A percentile compares a stretch with the other conserved stretches of the same genome.
These are phyloP conservation scores for Clitocybe nebularis DNA, from an alignment of 1,284 basidiomycete genomes.

Conservation along the genomic window DNA sequence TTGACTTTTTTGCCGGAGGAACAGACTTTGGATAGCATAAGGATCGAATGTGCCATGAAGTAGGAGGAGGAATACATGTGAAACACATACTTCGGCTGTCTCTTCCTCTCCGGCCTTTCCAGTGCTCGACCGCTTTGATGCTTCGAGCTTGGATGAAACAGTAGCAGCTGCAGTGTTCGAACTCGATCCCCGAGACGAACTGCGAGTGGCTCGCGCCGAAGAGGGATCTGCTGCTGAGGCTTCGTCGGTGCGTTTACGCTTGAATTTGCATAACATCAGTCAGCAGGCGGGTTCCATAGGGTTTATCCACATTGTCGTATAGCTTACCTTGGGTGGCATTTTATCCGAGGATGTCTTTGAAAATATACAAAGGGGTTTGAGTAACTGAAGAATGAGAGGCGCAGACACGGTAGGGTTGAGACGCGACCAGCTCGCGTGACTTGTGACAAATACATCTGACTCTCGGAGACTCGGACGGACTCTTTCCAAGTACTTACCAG, in stretches of 20 bases:
- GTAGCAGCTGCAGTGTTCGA: constrained; percentile 12
- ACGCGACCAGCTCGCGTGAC: constrained; percentile 22
- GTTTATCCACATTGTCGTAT: background rate
- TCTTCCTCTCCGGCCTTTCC: constrained; percentile 9
- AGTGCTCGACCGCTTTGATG: constrained; percentile 4
- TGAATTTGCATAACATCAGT: background rate
- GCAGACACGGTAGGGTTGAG: constrained; percentile 15
- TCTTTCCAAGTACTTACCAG: background rate
- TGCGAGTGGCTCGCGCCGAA: constrained; percentile 45
- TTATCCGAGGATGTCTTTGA: constrained; percentile 4
- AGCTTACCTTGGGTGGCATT: constrained; percentile 41
- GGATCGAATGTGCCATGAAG: background rate
- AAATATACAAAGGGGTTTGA: background rate
- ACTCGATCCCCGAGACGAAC: constrained; percentile 36
- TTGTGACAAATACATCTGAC: constrained; percentile 10
- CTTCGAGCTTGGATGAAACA: background rate
- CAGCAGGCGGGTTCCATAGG: background rate
- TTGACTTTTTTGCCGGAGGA: constrained; percentile 34
- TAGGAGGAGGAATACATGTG: constrained; percentile 10
- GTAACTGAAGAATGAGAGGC: constrained; percentile 3
- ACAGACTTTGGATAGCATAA: constrained; percentile 1
- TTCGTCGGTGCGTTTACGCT: constrained; percentile 42
- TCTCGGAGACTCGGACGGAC: background rate
- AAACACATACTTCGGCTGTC: constrained; percentile 11
- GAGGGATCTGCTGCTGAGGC: constrained; percentile 24